Conservation (phyloP, 75 land plant genomes). For the Isoetes taiwanensis region DNA sequence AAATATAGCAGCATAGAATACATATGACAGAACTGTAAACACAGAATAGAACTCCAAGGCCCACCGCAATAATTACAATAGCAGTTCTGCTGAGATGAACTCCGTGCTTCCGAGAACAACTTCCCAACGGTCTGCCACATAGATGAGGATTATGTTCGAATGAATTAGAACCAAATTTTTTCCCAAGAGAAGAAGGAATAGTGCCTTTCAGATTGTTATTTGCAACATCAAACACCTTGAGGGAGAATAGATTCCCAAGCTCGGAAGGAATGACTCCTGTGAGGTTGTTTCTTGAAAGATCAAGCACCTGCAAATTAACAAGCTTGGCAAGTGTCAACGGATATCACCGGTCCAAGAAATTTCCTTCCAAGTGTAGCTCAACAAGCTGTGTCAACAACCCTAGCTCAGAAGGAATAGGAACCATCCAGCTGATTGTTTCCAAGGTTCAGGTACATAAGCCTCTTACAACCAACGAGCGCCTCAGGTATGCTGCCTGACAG, state of each 20-base stretch:
- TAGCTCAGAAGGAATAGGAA: too few species aligned
- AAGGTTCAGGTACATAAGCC: too few species aligned
- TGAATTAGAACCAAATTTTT: slow-evolving; percentile 41
- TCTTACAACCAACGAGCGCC: too few species aligned
- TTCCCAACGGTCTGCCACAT: slow-evolving; percentile 51
- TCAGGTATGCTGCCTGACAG: slow-evolving; percentile 39
- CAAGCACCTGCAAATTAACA: slow-evolving; percentile 27
- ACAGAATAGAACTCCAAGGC: slow-evolving; percentile 27
- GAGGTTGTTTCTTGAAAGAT: slow-evolving; percentile 40
- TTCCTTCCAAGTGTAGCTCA: too few species aligned
- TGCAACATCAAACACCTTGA: slow-evolving; percentile 25
- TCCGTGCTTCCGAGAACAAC: slow-evolving; percentile 10
- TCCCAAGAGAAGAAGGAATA: slow-evolving; percentile 37
- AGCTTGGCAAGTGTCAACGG: slow-evolving; percentile 47
- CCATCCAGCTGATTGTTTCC: too few species aligned
- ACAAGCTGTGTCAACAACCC: too few species aligned
- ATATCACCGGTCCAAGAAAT: too few species aligned
- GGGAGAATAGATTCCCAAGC: slow-evolving; percentile 44
- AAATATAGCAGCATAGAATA: too few species aligned
- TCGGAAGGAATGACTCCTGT: slow-evolving; percentile 46
- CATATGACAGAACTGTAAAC: too few species aligned
- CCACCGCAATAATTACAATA: slow-evolving; percentile 29
- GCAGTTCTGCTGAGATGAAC: slow-evolving; percentile 16
- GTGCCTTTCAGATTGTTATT: slow-evolving; percentile 35
- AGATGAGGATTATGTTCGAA: slow-evolving; percentile 41